Percentiles rank a stretch among this genome's conserved stretches.
Conservation (phyloP, 306 rosid genomes). For the Calophaca sinica region DNA sequence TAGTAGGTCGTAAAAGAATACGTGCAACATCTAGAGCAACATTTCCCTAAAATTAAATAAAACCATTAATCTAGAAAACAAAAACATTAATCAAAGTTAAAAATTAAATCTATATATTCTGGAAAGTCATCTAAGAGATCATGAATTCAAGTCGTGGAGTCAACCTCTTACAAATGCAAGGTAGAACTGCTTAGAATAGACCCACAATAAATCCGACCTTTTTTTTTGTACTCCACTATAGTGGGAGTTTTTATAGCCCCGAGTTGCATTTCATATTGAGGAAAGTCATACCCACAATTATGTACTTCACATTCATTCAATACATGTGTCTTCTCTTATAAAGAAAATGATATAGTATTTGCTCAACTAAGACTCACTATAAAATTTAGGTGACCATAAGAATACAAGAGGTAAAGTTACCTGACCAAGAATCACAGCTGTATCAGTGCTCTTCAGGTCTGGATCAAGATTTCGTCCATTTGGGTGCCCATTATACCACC, state of each 20-base stretch:
- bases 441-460: slow-evolving; percentile 73
- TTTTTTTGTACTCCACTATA: not conserved
- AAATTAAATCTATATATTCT: slow-evolving; percentile 4
- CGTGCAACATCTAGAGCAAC: slow-evolving; percentile 96
- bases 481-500: slow-evolving; percentile 99
- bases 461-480: slow-evolving; percentile 78
- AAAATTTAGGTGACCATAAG: slow-evolving; percentile 2
- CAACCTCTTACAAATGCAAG: not conserved
- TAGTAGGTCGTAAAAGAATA: slow-evolving; percentile 74
- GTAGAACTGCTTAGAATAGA: not conserved
- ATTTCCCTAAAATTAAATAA: slow-evolving; percentile 76
- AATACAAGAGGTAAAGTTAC: slow-evolving; percentile 51
- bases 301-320: not conserved
- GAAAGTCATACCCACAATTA: not conserved
- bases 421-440: slow-evolving; percentile 96
- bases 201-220: not conserved
- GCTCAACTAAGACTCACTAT: not conserved
- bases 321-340: not conserved
- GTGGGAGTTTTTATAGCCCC: not conserved
- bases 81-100: slow-evolving; percentile 33
- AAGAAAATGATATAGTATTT: slow-evolving; percentile 15
- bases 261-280: slow-evolving; percentile 3
- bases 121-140: not conserved
- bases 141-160: not conserved
- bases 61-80: slow-evolving; percentile 32